These are phyloP conservation scores for Malassezia arunalokei DNA, from an alignment of 1,284 basidiomycete genomes.

Conservation along the genomic window DNA sequence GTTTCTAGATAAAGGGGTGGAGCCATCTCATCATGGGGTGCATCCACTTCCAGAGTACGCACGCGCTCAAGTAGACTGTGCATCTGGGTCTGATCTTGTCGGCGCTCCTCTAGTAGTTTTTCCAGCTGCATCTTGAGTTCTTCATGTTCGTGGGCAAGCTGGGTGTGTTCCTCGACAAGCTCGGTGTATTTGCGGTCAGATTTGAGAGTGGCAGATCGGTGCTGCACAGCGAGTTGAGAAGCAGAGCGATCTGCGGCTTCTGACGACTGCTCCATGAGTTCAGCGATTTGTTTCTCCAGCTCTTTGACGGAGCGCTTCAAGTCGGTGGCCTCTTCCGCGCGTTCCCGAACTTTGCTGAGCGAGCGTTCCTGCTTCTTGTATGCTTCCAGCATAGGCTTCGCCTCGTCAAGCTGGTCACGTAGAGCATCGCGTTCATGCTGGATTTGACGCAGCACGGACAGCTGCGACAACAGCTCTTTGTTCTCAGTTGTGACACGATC, in stretches of 20 bases:
- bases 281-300: not conserved
- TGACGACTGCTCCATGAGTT: not conserved
- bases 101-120: not conserved
- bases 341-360: slow-evolving; percentile 1
- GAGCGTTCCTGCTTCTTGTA: slow-evolving; percentile 1
- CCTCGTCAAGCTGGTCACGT: slow-evolving; percentile 10
- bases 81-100: not conserved
- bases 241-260: not conserved
- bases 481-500: slow-evolving; percentile 5
- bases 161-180: not conserved
- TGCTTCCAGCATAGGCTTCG: not conserved
- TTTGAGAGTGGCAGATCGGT: not conserved
- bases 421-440: slow-evolving; percentile 7
- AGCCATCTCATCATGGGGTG: not conserved
- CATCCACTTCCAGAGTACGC: not conserved
- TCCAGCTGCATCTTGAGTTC: not conserved
- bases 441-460: not conserved
- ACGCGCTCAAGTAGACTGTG: not conserved
- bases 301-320: slow-evolving; percentile 4
- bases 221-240: not conserved
- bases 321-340: not conserved
- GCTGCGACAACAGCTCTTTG: not conserved
- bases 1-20: not conserved
- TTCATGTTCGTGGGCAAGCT: not conserved
- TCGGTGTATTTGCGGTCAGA: not conserved